Evolutionary conservation across 2,329 filamentous ascomycete genomes (phyloP), one percentile per base, ranked within the genome.

Genomic region (Fusarium austroafricanum): DNA sequence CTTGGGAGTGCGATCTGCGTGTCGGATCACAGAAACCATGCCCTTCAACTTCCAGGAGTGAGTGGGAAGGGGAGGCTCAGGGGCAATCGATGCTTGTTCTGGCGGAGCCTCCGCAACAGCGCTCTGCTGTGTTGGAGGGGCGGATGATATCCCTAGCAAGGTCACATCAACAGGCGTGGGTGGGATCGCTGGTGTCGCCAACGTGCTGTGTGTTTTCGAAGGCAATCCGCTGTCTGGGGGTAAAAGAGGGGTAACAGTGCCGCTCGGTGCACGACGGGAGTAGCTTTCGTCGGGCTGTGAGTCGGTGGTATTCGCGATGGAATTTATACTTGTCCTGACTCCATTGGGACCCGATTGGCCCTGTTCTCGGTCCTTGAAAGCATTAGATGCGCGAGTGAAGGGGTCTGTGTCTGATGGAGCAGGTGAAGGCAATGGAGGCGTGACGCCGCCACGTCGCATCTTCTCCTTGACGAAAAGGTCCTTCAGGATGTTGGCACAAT

Each of bases 21-120:
- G 96, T 28, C 96, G 89, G 69, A 99, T 94, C 17, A 99, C 96
- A 3, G 94, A 95, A 1, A 99, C 95, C 81, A 99, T 94, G 14
- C 96, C 96, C 80, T 99, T 99, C 52, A 99, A 83, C 78, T 97
- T 98, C 96, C 96, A 99, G 12, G 96, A 93, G 75, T 97, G 94
- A 74, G 97, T 97, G 0, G 91, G 92, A 2, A 86, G 87, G 4
- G 91, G 90, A 43, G 90, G 89, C 11, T 88, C 85, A 4, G 88
- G 83, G 21, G 83, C 80, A 23, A 81, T 78, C 28, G 81, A 80
- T 21, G 67, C 31, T 10, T 65, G 47, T 11, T 74, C 75, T 37
- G 75, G 42, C 49, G 75, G 61, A 35, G 78, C 70, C 29, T 78
- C 75, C 56, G 78, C 66, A 55, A 80, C 47, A 46, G 84, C 78